Conservation (phyloP, 352 stramenopile species). For the Phytophthora fragariaefolia region DNA sequence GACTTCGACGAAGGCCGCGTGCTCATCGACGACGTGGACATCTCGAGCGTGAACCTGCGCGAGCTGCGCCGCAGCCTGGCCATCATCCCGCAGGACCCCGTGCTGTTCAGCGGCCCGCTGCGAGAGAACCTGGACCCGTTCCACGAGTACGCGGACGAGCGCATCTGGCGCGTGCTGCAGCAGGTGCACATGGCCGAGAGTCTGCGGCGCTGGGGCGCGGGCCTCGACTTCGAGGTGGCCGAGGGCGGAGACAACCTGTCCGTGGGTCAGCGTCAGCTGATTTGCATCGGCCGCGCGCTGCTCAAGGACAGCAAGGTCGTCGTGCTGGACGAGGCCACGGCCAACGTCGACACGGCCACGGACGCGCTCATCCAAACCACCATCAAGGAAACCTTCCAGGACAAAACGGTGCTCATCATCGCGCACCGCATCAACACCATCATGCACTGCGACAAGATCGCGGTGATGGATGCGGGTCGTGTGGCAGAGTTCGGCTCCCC, state of each 20-base stretch:
- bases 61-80: slow-evolving; percentile 38
- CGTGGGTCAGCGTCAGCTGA: slow-evolving; percentile 95
- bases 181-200: slow-evolving; percentile 74
- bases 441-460: slow-evolving; percentile 90
- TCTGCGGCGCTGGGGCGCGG: slow-evolving; percentile 46
- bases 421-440: slow-evolving; percentile 61
- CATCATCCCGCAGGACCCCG: slow-evolving; percentile 83
- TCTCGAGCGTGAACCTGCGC: slow-evolving; percentile 47
- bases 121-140: slow-evolving; percentile 94
- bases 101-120: slow-evolving; percentile 92
- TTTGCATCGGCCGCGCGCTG: slow-evolving; percentile 95
- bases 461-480: slow-evolving; percentile 87
- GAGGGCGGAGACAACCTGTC: slow-evolving; percentile 94
- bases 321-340: slow-evolving; percentile 97
- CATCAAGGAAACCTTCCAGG: slow-evolving; percentile 90
- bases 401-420: slow-evolving; percentile 94
- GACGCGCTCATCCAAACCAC: slow-evolving; percentile 64
- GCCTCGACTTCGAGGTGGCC: slow-evolving; percentile 89
- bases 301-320: slow-evolving; percentile 92
- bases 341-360: slow-evolving; percentile 69
- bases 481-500: slow-evolving; percentile 93
- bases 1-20: too few relatives aligned
- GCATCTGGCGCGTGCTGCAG: slow-evolving; percentile 68
- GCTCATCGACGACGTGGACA: too few relatives aligned
- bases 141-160: slow-evolving; percentile 70